phyloP scores from a whole-genome alignment of 2,329 filamentous ascomycete species.

The Aspergillus ruber region DNA sequence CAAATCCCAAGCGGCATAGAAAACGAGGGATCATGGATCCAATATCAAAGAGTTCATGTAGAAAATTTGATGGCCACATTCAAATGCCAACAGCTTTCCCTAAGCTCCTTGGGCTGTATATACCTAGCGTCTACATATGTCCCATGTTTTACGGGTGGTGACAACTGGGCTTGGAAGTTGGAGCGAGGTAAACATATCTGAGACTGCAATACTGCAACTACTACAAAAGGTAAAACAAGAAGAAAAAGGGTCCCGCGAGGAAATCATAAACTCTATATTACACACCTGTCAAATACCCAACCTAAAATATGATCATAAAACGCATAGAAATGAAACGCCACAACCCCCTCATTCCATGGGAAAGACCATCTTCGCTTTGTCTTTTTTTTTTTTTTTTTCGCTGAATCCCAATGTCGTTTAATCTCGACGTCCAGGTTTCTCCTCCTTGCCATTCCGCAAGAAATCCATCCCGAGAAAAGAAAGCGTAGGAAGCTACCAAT shows the following conservation, averaged over 20 bases:
- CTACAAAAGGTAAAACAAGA: neutral
- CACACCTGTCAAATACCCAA: constrained; percentile 16
- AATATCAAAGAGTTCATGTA: too few species aligned
- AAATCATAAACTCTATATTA: constrained; percentile 27
- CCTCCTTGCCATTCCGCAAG: neutral
- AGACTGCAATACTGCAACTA: neutral
- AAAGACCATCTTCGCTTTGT: constrained; percentile 15
- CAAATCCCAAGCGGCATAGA: too few species aligned
- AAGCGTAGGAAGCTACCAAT: neutral
- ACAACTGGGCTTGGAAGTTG: too few species aligned
- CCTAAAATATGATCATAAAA: constrained; percentile 12
- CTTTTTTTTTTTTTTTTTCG: neutral
- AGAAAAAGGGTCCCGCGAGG: constrained; percentile 12
- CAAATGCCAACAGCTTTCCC: too few species aligned
- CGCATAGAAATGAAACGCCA: constrained; percentile 17
- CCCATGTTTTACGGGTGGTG: too few species aligned
- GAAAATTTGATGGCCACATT: too few species aligned
- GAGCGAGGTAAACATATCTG: neutral
- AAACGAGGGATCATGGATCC: too few species aligned
- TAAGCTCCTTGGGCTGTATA: too few species aligned
- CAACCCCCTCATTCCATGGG: constrained; percentile 16
- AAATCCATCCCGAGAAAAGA: neutral
- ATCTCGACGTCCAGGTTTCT: neutral
- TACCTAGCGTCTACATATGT: too few species aligned
- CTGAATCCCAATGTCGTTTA: constrained; percentile 9